A percentile compares a stretch with the other conserved stretches of the same genome.
phyloP scores from a whole-genome alignment of 1,284 basidiomycete species.

The Fomes fomentarius region DNA sequence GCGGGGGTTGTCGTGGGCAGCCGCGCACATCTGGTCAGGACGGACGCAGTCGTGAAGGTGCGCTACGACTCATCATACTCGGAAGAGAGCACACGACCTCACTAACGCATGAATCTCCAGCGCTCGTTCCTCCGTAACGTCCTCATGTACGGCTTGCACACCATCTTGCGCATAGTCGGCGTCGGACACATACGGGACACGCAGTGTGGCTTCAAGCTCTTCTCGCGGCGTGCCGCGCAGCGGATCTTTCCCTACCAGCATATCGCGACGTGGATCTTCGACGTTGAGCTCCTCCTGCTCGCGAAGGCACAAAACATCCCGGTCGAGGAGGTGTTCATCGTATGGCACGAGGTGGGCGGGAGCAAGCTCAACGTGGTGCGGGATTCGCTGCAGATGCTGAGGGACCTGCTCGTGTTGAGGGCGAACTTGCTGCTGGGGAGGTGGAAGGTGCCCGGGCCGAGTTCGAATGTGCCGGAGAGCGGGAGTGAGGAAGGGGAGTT shows the following conservation, averaged over 20 bases:
- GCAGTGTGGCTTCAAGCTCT: constrained; percentile 96
- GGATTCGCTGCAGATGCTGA: constrained; percentile 87
- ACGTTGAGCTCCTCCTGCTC: constrained; percentile 92
- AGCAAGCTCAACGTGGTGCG: constrained; percentile 88
- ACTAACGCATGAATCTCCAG: constrained; percentile 43
- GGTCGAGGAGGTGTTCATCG: constrained; percentile 83
- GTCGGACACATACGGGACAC: constrained; percentile 91
- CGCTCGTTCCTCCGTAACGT: constrained; percentile 87
- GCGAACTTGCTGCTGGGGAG: constrained; percentile 81
- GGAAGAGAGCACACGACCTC: not conserved
- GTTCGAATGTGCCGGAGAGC: not conserved
- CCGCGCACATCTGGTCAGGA: constrained; percentile 88
- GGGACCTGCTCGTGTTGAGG: constrained; percentile 84
- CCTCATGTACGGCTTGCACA: constrained; percentile 91
- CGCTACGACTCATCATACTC: constrained; percentile 24
- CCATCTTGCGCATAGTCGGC: constrained; percentile 81
- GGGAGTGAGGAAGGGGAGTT: not conserved
- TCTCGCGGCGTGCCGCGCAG: constrained; percentile 78
- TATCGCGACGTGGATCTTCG: constrained; percentile 91
- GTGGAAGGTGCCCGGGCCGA: constrained; percentile 42
- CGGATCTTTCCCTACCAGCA: constrained; percentile 85
- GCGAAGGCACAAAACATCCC: constrained; percentile 78
- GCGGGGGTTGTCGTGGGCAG: constrained; percentile 82
- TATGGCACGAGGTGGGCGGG: constrained; percentile 91
- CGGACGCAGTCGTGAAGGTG: constrained; percentile 93